Evolutionary conservation across 179 eudicot species (phyloP).

Genomic region (Spinacia oleracea): DNA sequence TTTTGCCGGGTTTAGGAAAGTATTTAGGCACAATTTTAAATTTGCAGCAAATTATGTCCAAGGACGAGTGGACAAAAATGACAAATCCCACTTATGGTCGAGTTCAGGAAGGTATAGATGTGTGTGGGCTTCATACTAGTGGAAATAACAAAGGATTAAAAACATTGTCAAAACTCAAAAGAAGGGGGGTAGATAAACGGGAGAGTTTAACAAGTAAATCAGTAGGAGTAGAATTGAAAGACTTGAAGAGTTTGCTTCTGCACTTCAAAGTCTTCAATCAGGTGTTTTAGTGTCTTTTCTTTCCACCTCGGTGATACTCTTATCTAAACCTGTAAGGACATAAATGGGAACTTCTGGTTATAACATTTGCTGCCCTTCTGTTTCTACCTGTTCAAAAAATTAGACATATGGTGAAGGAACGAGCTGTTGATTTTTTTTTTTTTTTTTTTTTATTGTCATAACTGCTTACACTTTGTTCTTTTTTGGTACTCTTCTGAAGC

Average conservation of each 20-base stretch:
- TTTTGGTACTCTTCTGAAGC: conserved; percentile 44
- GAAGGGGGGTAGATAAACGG: neutral
- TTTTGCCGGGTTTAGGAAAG: neutral
- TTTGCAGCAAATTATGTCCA: neutral
- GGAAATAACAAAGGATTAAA: neutral
- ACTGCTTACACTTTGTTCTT: conserved; percentile 3
- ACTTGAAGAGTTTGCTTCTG: neutral
- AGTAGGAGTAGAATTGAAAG: neutral
- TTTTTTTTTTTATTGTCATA: neutral
- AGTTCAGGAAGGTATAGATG: neutral
- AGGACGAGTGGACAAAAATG: neutral
- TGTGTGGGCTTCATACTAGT: neutral
- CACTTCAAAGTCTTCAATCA: neutral
- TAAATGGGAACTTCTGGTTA: neutral
- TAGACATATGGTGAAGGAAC: neutral
- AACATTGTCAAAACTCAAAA: neutral
- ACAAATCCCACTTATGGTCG: neutral
- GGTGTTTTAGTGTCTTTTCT: neutral
- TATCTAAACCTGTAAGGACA: neutral
- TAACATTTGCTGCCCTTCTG: neutral
- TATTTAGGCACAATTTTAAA: neutral
- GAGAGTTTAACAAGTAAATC: neutral
- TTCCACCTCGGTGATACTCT: neutral
- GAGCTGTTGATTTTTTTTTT: neutral
- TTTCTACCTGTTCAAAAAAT: neutral